Conservation (phyloP, 805 yeast genomes). For the Candida sonorensis region DNA sequence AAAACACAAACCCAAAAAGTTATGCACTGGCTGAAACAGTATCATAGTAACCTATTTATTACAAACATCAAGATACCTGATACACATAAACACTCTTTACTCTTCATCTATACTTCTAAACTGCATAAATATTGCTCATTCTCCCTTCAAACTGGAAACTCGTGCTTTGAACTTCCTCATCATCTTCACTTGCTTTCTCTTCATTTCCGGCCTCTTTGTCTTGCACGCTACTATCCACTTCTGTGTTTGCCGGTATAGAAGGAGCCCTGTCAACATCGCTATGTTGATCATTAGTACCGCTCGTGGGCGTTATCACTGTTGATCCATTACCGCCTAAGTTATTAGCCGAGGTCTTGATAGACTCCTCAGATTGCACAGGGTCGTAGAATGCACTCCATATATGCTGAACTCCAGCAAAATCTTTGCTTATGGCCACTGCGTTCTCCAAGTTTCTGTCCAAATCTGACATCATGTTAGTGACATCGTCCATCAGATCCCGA, state of each 20-base stretch:
- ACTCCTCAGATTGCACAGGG: constrained; percentile 12
- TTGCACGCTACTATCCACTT: too few relatives aligned
- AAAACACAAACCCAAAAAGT: too few relatives aligned
- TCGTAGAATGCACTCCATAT: constrained; percentile 19
- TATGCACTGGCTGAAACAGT: too few relatives aligned
- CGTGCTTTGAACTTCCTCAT: constrained; percentile 1
- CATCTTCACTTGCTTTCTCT: not conserved
- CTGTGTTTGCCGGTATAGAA: too few relatives aligned
- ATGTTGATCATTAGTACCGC: not conserved
- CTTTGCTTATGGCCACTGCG: constrained; percentile 16
- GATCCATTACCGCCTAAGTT: not conserved
- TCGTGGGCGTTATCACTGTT: constrained; percentile 1
- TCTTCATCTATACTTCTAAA: not conserved
- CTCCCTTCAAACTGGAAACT: constrained; percentile 22
- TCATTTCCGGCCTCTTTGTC: not conserved
- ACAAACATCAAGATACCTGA: too few relatives aligned
- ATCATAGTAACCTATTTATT: too few relatives aligned
- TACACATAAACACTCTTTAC: too few relatives aligned
- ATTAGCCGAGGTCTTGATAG: too few relatives aligned
- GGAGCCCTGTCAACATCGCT: not conserved
- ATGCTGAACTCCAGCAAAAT: constrained; percentile 12
- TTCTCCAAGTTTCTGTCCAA: constrained; percentile 16
- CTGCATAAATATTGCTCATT: constrained; percentile 14
- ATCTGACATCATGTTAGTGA: constrained; percentile 11
- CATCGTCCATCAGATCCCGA: constrained; percentile 15